Conservation (phyloP, 768 basidiomycete genomes). For the Termitomyces sp. region DNA sequence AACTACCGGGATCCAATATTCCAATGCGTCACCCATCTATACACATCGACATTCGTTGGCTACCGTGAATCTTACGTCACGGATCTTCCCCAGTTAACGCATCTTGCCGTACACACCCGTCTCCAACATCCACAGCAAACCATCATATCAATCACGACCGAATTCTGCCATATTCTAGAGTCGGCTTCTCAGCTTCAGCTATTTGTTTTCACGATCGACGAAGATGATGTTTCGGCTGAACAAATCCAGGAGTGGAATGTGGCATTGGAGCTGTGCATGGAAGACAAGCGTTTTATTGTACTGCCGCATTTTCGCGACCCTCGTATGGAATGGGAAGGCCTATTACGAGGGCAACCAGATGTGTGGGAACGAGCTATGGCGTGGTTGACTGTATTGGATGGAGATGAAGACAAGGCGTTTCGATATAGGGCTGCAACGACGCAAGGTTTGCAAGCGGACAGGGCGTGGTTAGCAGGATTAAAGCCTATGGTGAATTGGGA, state of each 20-base stretch:
- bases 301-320: neutral
- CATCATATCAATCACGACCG: neutral
- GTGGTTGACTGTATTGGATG: constrained; percentile 11
- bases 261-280: neutral
- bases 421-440: neutral
- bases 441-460: constrained; percentile 2
- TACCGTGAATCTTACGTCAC: constrained; percentile 29
- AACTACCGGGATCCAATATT: constrained; percentile 35
- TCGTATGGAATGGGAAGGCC: constrained; percentile 2
- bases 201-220: neutral
- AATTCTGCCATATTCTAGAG: neutral
- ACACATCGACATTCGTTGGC: constrained; percentile 30
- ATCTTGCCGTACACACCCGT: constrained; percentile 32
- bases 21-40: constrained; percentile 32
- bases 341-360: constrained; percentile 3
- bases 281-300: neutral
- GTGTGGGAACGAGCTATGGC: constrained; percentile 18
- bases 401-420: neutral
- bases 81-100: constrained; percentile 32
- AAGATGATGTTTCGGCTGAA: neutral
- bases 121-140: neutral
- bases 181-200: neutral
- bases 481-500: constrained; percentile 22
- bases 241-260: neutral
- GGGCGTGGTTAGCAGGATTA: neutral